Percentiles rank a stretch among this genome's conserved stretches.
These are phyloP conservation scores for Termitomyces sp. DNA, from an alignment of 768 basidiomycete species.

Conservation along the genomic window DNA sequence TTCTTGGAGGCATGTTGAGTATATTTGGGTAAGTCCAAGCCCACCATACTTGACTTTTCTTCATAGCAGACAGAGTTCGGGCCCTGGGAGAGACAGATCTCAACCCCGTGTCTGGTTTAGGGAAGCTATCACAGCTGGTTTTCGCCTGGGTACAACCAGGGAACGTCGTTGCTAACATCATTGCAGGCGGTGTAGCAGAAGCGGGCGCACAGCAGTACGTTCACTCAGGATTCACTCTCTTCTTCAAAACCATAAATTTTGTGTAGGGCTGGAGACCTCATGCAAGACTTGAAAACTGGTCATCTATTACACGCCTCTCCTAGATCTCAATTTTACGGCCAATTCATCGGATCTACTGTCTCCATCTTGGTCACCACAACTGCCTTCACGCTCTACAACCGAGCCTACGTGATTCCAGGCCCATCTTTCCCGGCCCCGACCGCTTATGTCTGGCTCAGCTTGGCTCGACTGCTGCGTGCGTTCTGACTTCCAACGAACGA, in stretches of 20 bases:
- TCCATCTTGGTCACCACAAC: conserved; percentile 87
- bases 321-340: conserved; percentile 89
- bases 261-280: conserved; percentile 85
- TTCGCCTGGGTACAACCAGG: conserved; percentile 94
- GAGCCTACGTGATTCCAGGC: conserved; percentile 84
- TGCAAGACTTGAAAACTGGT: conserved; percentile 98
- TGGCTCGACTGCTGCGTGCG: conserved; percentile 73
- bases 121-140: conserved; percentile 90
- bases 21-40: conserved; percentile 66
- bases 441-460: conserved; percentile 86
- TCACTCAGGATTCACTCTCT: background rate
- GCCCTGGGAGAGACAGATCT: conserved; percentile 95
- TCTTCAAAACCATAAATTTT: conserved; percentile 1
- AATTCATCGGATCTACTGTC: conserved; percentile 84
- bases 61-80: conserved; percentile 54
- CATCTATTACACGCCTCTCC: conserved; percentile 91
- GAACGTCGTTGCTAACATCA: conserved; percentile 96
- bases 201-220: conserved; percentile 88
- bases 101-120: conserved; percentile 87
- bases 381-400: conserved; percentile 82
- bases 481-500: conserved; percentile 3
- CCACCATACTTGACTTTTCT: background rate
- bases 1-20: conserved; percentile 78
- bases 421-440: conserved; percentile 96
- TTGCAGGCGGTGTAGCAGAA: conserved; percentile 95